Evolutionary conservation across 805 yeast species (phyloP).

Genomic region (Blastobotrys muscicola): DNA sequence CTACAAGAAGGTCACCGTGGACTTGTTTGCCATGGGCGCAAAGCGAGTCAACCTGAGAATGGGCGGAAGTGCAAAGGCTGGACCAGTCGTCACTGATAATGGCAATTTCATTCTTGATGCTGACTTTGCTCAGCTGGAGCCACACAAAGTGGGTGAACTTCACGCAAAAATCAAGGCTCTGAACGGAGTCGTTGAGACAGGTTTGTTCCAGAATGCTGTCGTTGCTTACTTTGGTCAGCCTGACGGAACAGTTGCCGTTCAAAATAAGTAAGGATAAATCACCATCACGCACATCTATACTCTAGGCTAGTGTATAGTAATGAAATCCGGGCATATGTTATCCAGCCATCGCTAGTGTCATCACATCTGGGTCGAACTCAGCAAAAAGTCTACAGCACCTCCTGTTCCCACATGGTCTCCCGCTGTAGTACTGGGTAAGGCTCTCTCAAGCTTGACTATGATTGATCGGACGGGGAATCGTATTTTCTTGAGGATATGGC

Average conservation of each 20-base stretch:
- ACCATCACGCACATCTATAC: no score
- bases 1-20: conserved; percentile 61
- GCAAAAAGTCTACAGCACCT: no score
- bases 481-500: no score
- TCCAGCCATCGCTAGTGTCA: no score
- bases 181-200: conserved; percentile 95
- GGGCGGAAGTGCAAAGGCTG: conserved; percentile 90
- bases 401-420: no score
- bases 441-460: no score
- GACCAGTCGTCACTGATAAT: conserved; percentile 94
- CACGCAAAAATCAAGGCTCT: conserved; percentile 60
- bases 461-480: no score
- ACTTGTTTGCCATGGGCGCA: conserved; percentile 58
- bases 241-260: conserved; percentile 47
- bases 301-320: no score
- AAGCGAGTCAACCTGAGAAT: conserved; percentile 56
- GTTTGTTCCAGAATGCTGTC: conserved; percentile 64
- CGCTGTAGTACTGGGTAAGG: no score
- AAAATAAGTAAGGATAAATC: not conserved
- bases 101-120: conserved; percentile 91
- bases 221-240: conserved; percentile 86
- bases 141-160: conserved; percentile 36
- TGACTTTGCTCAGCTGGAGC: conserved; percentile 68
- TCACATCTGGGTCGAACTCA: no score
- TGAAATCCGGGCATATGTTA: no score